phyloP scores from a whole-genome alignment of 116 monocot genomes.

The Trichopus zeylanicus region DNA sequence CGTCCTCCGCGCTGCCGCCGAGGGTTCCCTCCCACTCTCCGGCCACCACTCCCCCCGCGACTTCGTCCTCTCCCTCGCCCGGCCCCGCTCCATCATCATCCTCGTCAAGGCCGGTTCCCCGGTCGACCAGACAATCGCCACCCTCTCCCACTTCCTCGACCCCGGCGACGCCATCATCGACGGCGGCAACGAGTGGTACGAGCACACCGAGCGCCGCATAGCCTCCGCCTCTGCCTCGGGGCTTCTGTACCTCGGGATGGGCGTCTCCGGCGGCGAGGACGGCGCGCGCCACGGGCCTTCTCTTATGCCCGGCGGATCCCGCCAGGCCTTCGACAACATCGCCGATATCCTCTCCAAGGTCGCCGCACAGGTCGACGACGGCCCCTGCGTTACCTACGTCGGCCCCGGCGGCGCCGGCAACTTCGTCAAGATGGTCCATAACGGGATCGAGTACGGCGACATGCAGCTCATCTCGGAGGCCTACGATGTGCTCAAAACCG shows the following conservation, averaged over 20 bases:
- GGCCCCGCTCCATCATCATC: slow-evolving; percentile 31
- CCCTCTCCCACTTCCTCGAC: slow-evolving; percentile 18
- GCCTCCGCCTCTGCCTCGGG: slow-evolving; percentile 9
- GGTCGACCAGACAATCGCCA: slow-evolving; percentile 30
- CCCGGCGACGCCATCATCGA: slow-evolving; percentile 33
- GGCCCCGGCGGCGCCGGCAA: slow-evolving; percentile 37
- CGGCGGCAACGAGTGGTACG: slow-evolving; percentile 39
- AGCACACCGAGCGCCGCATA: slow-evolving; percentile 33
- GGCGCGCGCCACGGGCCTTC: slow-evolving; percentile 27
- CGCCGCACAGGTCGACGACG: slow-evolving; percentile 43
- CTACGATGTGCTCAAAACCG: slow-evolving; percentile 5
- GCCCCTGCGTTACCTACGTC: slow-evolving; percentile 45
- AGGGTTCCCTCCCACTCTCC: slow-evolving; percentile 24
- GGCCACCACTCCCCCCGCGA: slow-evolving; percentile 21
- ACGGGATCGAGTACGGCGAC: slow-evolving; percentile 56
- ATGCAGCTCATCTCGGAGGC: slow-evolving; percentile 49
- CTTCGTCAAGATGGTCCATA: slow-evolving; percentile 58
- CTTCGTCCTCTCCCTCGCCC: slow-evolving; percentile 29
- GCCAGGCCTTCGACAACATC: slow-evolving; percentile 23
- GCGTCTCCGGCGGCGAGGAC: slow-evolving; percentile 39
- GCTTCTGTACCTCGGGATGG: slow-evolving; percentile 31
- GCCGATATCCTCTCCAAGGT: slow-evolving; percentile 25
- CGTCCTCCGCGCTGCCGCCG: slow-evolving; percentile 17
- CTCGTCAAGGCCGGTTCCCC: slow-evolving; percentile 38
- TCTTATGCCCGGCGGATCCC: slow-evolving; percentile 45